phyloP scores from a whole-genome alignment of 1,284 basidiomycete species.

The Fomes fomentarius region DNA sequence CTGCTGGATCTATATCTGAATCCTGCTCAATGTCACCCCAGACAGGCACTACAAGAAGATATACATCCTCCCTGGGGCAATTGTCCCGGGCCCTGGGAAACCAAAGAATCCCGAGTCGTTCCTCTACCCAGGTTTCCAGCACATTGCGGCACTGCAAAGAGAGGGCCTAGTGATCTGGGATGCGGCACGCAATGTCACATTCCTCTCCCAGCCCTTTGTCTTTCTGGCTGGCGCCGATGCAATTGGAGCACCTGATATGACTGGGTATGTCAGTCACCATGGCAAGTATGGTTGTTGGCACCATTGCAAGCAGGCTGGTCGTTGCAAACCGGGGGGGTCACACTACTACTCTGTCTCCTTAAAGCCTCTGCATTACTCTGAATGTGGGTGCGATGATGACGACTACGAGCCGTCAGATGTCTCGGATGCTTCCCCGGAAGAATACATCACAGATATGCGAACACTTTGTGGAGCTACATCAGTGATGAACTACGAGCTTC shows the following conservation, averaged over 20 bases:
- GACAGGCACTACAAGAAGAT: constrained; percentile 29
- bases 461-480: constrained; percentile 4
- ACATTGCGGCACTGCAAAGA: constrained; percentile 23
- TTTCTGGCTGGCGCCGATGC: constrained; percentile 26
- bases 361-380: neutral
- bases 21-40: too few relatives aligned
- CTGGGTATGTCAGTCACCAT: constrained; percentile 38
- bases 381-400: constrained; percentile 2
- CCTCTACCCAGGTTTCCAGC: constrained; percentile 29
- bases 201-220: constrained; percentile 20
- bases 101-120: constrained; percentile 32
- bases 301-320: constrained; percentile 36
- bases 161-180: constrained; percentile 29
- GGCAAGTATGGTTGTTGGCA: constrained; percentile 37
- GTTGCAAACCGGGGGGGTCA: constrained; percentile 31
- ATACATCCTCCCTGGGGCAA: constrained; percentile 26
- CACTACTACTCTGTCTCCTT: neutral
- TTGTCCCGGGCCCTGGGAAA: constrained; percentile 32
- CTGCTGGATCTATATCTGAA: constrained; percentile 36
- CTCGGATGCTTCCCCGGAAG: neutral
- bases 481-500: constrained; percentile 11
- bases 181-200: neutral
- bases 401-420: constrained; percentile 4
- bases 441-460: neutral
- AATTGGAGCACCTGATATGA: constrained; percentile 30